A percentile compares a stretch with the other conserved stretches of the same genome.
These are phyloP conservation scores for Cytospora piceae DNA, from an alignment of 2,329 filamentous ascomycete species.

Conservation along the genomic window DNA sequence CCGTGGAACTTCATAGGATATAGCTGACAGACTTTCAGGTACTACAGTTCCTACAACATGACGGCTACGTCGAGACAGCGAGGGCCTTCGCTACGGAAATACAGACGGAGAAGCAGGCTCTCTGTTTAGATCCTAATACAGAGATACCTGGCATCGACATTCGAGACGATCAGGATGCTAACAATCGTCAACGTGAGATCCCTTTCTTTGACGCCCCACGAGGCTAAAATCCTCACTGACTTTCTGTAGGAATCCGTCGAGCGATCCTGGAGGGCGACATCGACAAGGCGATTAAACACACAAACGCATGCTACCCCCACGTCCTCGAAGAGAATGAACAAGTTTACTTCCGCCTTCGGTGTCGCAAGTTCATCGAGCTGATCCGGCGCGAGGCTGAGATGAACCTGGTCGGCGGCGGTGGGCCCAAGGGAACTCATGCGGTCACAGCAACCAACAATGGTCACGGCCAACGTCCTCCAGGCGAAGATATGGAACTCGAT, in stretches of 20 bases:
- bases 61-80: constrained; percentile 93
- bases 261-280: constrained; percentile 92
- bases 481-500: constrained; percentile 62
- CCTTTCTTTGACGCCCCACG: not conserved
- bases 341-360: constrained; percentile 85
- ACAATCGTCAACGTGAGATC: constrained; percentile 80
- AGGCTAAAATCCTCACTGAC: not conserved
- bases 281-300: constrained; percentile 84
- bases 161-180: constrained; percentile 82
- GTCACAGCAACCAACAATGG: constrained; percentile 39
- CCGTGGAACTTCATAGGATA: not conserved
- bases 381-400: constrained; percentile 75
- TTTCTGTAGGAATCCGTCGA: constrained; percentile 71
- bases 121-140: constrained; percentile 61
- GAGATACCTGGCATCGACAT: constrained; percentile 65
- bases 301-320: constrained; percentile 74
- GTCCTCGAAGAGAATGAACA: constrained; percentile 81
- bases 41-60: constrained; percentile 88
- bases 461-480: constrained; percentile 46
- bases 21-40: constrained; percentile 45
- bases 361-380: constrained; percentile 95
- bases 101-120: constrained; percentile 69
- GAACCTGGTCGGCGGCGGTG: constrained; percentile 51
- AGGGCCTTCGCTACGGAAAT: constrained; percentile 86
- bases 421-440: constrained; percentile 44